Evolutionary conservation across 1,284 basidiomycete genomes (phyloP), one percentile per base, ranked within the genome.

Genomic region (Fomitopsis schrenkii): DNA sequence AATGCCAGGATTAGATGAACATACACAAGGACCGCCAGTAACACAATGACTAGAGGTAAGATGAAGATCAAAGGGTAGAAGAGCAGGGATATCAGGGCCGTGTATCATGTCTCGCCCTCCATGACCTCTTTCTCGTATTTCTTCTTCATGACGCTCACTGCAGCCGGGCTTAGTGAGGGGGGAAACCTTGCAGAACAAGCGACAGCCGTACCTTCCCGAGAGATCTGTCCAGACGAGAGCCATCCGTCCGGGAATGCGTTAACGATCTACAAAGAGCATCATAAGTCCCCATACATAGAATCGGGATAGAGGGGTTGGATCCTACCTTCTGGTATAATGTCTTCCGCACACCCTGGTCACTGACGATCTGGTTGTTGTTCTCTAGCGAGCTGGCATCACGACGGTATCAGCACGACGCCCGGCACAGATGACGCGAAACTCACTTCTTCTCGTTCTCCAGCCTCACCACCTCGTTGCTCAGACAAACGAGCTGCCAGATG

Each of bases 391-490:
- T 92, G 64, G 30, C 30, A 33, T 33, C 30, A 60, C 30, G 28
- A 48, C 57, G 4, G 7, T 17, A 10, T 19, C n/a, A 57, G 12
- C 12, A 38, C 57, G 58, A 12, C 33, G 26, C 26, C 17, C 22
- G 26, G 12, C 41, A 9, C 44, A 38, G 38, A 41, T n/a, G 45
- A 28, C 2, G 36, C 33, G 3, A 19, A 82, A 50, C 88, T 36
- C 70, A 92, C 90, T 91, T 90, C 75, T 91, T 92, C 83, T 92
- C 89, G 69, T 93, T 92, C 76, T 91, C 90, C 72, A 93, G 75
- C 67, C 88, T 75, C 74, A 87, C 90, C 60, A 85, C 85, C 75
- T 93, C 91, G 68, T 93, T 93, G 71, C 89, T 91, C 63, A 93
- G 71, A 68, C 86, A 79, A 48, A 93, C 91, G 8, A 93, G 77